Base-by-base conservation (phyloP, 306 rosid species). In the Fragaria nilgerrensis region DNA sequence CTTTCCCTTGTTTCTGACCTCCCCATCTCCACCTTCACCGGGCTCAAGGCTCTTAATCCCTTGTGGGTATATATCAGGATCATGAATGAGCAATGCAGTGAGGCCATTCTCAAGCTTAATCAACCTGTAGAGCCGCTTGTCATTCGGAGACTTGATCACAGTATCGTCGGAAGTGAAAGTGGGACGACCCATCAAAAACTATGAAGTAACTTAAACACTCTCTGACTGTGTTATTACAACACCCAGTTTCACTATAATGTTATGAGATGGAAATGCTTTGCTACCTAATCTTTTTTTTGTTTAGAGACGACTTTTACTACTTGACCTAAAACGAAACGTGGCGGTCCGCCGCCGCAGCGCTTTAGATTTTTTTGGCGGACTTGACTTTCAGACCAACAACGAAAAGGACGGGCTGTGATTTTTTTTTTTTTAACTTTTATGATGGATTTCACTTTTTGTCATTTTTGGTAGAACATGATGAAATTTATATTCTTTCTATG, bases 21-120 rank as follows among this genome's bases (percentile, higher is more conserved):
- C 92, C 0, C 81, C 89, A 0, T 80, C 89, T 0, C 45, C 81
- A 0, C 80, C 89, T 9, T 68, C 75, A 5, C 77, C 80, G 48
- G 88, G 90, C 50, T 61, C 20, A 61, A 25, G 36, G 37, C 67
- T 14, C 67, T 61, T 13, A 1, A 86, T 80, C 4, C 41, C 39
- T 62, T 62, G 20, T 62, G 67, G 41, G 67, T 29, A 62, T 27
- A 62, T 2, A 2, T 62, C 41, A 12, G 67, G 67, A 29, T 62
- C 67, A 29, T 62, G 67, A 62, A 62, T 29, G 39, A 62, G 67
- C 41, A 62, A 62, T 62, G 67, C 67, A 62, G 67, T 62, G 67
- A 62, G 41, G 67, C 67, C 67, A 62, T 62, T 62, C 39, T 62
- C 41, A 29, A 62, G 67, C 67, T 62, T 0, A 29, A 27, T 62